A percentile compares a stretch with the other conserved stretches of the same genome.
Evolutionary conservation across 495 filamentous ascomycete genomes (phyloP).

Genomic region (Delitschia confertaspora): DNA sequence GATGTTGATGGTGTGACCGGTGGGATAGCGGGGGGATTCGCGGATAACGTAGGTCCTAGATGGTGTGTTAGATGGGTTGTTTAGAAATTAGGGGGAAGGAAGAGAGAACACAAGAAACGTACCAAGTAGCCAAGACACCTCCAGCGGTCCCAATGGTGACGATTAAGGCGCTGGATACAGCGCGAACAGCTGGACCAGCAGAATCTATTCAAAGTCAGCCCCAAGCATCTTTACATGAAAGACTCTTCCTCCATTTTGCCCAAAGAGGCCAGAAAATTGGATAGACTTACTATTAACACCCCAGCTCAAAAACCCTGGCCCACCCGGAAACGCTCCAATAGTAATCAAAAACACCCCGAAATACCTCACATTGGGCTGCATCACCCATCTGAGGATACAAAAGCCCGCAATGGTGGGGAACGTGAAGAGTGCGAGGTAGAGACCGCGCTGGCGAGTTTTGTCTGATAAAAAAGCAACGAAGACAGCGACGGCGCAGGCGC

Average conservation of each 20-base stretch:
- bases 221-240: neutral
- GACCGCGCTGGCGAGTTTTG: conserved; percentile 59
- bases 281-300: conserved; percentile 41
- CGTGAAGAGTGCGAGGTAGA: conserved; percentile 54
- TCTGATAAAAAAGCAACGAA: conserved; percentile 63
- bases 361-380: conserved; percentile 54
- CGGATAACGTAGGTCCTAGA: conserved; percentile 41
- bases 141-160: conserved; percentile 49
- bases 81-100: neutral
- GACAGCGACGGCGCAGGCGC: conserved; percentile 66
- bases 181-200: conserved; percentile 47
- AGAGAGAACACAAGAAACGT: neutral
- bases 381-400: conserved; percentile 55
- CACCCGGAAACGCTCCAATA: conserved; percentile 39
- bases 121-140: conserved; percentile 48
- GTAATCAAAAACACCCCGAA: conserved; percentile 66
- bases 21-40: conserved; percentile 44
- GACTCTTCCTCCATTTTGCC: neutral
- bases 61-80: conserved; percentile 4
- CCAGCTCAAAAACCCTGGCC: conserved; percentile 49
- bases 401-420: conserved; percentile 61
- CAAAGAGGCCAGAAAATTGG: too few species aligned
- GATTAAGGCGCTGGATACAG: conserved; percentile 46
- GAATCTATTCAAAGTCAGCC: conserved; percentile 29
- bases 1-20: conserved; percentile 53